These are phyloP conservation scores for Monosporascus sp. DNA, from an alignment of 2,329 filamentous ascomycete species.

Conservation along the genomic window DNA sequence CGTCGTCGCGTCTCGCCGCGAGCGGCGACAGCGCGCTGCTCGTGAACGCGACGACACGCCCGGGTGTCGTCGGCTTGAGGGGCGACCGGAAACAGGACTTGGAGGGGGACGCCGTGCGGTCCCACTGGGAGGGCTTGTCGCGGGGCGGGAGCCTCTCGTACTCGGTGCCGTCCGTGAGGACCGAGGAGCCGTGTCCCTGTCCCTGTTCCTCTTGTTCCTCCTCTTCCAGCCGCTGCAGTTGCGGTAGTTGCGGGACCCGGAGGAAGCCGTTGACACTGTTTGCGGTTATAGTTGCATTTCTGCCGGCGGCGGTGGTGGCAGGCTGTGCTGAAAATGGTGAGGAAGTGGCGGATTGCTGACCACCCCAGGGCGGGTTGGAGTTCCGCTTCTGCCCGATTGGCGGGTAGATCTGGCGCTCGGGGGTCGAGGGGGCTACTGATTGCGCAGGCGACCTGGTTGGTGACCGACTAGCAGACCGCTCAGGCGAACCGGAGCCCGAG, in stretches of 20 bases:
- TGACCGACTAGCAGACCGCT: slow-evolving; percentile 9
- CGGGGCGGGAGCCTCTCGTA: slow-evolving; percentile 33
- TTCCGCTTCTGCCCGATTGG: slow-evolving; percentile 41
- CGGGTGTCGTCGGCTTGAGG: slow-evolving; percentile 51
- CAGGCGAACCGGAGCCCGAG: slow-evolving; percentile 3
- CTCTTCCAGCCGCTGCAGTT: background rate
- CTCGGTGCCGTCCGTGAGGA: slow-evolving; percentile 33
- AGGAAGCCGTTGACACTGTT: slow-evolving; percentile 3
- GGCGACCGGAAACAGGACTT: slow-evolving; percentile 55
- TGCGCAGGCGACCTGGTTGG: slow-evolving; percentile 1
- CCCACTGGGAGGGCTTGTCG: slow-evolving; percentile 43
- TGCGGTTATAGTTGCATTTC: slow-evolving; percentile 1
- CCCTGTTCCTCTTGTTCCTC: slow-evolving; percentile 1
- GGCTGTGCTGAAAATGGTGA: slow-evolving; percentile 33
- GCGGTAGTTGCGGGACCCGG: slow-evolving; percentile 2
- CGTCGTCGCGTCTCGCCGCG: slow-evolving; percentile 31
- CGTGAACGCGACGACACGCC: slow-evolving; percentile 53
- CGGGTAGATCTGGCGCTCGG: slow-evolving; percentile 27
- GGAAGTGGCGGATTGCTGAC: slow-evolving; percentile 13
- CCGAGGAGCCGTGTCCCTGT: slow-evolving; percentile 22
- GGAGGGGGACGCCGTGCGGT: slow-evolving; percentile 46
- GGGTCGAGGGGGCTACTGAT: slow-evolving; percentile 16
- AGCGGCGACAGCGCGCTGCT: slow-evolving; percentile 43
- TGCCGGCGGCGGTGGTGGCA: slow-evolving; percentile 16
- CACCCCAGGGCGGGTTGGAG: slow-evolving; percentile 35